phyloP scores from a whole-genome alignment of 805 yeast species.

The Candida golubevii region DNA sequence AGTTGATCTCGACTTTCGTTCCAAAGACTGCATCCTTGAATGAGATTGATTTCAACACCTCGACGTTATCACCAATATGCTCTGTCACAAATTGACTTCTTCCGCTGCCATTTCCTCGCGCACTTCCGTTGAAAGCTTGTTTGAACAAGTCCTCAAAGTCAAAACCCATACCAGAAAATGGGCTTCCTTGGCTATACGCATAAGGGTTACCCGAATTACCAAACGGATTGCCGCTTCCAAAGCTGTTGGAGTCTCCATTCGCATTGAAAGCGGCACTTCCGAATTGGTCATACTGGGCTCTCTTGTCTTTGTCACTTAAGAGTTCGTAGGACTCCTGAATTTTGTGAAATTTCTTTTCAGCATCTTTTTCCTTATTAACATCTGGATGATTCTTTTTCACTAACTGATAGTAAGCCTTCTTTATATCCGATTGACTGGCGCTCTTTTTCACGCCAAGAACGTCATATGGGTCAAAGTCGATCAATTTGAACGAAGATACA shows the following conservation, averaged over 20 bases:
- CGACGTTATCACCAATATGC: conserved; percentile 85
- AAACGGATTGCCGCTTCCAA: conserved; percentile 33
- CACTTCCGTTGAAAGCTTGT: conserved; percentile 47
- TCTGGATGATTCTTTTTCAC: conserved; percentile 97
- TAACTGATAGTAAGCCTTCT: conserved; percentile 87
- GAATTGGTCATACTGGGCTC: conserved; percentile 85
- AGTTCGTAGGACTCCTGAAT: conserved; percentile 94
- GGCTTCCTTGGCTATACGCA: conserved; percentile 40
- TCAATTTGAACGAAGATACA: conserved; percentile 3
- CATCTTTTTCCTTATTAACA: conserved; percentile 84
- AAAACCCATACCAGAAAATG: conserved; percentile 51
- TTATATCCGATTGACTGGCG: conserved; percentile 81
- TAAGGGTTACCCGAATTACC: conserved; percentile 43
- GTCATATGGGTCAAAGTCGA: conserved; percentile 73
- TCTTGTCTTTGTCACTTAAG: conserved; percentile 76
- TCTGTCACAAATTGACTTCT: conserved; percentile 58
- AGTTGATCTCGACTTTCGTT: conserved; percentile 57
- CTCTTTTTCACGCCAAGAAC: conserved; percentile 69
- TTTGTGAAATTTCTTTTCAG: conserved; percentile 86
- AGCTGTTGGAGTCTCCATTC: conserved; percentile 49
- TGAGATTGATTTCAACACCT: conserved; percentile 65
- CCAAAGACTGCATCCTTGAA: conserved; percentile 91
- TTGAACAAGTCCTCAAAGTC: conserved; percentile 43
- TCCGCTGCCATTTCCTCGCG: conserved; percentile 26
- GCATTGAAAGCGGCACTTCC: conserved; percentile 83